Conservation (phyloP, 257 asterid genomes). For the Leonotis leonurus region DNA sequence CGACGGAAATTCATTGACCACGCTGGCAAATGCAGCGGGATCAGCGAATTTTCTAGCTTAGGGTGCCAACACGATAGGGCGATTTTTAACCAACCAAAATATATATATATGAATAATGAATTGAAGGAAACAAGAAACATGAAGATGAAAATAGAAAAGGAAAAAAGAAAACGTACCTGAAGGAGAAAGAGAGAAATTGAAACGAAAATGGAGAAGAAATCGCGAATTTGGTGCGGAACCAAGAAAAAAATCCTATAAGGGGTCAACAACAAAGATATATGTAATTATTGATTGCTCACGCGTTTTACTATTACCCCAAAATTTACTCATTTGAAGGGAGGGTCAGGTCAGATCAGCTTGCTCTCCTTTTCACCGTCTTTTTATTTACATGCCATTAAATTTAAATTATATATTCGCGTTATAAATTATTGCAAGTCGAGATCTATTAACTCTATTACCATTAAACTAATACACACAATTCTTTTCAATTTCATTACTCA, state of each 20-base stretch:
- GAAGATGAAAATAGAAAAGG: background rate
- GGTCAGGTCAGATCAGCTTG: too few relatives aligned
- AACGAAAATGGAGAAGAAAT: slow-evolving; percentile 14
- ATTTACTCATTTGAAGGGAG: background rate
- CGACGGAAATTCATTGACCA: slow-evolving; percentile 40
- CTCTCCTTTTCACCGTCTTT: background rate
- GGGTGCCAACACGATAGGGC: slow-evolving; percentile 8
- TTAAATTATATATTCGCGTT: too few relatives aligned
- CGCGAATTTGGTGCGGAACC: slow-evolving; percentile 38
- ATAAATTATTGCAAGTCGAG: too few relatives aligned
- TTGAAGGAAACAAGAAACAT: background rate
- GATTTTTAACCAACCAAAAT: slow-evolving; percentile 7
- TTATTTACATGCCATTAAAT: too few relatives aligned
- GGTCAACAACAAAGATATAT: slow-evolving; percentile 1
- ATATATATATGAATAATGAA: too few relatives aligned
- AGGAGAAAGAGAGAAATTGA: slow-evolving; percentile 16
- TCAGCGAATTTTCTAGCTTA: slow-evolving; percentile 36
- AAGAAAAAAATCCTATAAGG: slow-evolving; percentile 9
- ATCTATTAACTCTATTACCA: too few relatives aligned
- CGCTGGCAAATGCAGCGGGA: slow-evolving; percentile 52
- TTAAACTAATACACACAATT: too few relatives aligned
- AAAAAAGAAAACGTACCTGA: slow-evolving; percentile 34
- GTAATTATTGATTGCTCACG: slow-evolving; percentile 23
- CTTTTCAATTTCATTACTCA: too few relatives aligned
- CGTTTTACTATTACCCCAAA: slow-evolving; percentile 33